These are phyloP conservation scores for Elasticomyces elasticus DNA, from an alignment of 495 filamentous ascomycete species.

Conservation along the genomic window DNA sequence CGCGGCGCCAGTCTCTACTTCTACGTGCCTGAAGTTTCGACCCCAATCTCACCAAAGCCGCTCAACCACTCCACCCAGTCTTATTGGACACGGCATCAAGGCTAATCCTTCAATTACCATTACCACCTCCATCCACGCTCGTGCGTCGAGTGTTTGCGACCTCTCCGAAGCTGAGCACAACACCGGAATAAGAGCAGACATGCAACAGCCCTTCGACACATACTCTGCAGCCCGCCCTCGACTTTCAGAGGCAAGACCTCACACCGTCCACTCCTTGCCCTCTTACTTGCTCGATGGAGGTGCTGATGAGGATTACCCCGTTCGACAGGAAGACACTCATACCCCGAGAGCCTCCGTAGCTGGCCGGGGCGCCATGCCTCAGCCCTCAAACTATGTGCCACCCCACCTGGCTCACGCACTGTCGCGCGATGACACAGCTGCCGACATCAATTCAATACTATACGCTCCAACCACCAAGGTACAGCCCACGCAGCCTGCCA, in stretches of 20 bases:
- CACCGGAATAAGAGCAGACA: not conserved
- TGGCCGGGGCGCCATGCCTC: not conserved
- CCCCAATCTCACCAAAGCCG: too few species aligned
- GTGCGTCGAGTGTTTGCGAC: too few species aligned
- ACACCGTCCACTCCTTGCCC: slow-evolving; percentile 9
- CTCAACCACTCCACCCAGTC: too few species aligned
- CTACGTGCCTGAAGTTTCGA: too few species aligned
- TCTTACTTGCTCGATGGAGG: not conserved
- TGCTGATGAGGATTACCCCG: not conserved
- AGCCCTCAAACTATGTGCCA: not conserved
- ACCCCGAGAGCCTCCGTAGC: slow-evolving; percentile 6
- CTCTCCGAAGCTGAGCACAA: too few species aligned
- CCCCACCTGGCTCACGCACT: not conserved
- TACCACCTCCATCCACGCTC: too few species aligned
- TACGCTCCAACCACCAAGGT: too few species aligned
- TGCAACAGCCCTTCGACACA: not conserved
- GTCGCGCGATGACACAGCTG: slow-evolving; percentile 14
- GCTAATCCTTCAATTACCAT: too few species aligned
- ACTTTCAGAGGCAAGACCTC: slow-evolving; percentile 3
- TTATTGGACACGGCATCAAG: too few species aligned
- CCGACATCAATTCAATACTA: not conserved
- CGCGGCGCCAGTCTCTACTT: too few species aligned
- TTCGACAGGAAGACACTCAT: not conserved
- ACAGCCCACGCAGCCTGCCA: not conserved
- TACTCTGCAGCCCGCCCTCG: not conserved